A percentile compares a stretch with the other conserved stretches of the same genome.
Evolutionary conservation across 1,284 basidiomycete species (phyloP).

Genomic region (Naganishia albida): DNA sequence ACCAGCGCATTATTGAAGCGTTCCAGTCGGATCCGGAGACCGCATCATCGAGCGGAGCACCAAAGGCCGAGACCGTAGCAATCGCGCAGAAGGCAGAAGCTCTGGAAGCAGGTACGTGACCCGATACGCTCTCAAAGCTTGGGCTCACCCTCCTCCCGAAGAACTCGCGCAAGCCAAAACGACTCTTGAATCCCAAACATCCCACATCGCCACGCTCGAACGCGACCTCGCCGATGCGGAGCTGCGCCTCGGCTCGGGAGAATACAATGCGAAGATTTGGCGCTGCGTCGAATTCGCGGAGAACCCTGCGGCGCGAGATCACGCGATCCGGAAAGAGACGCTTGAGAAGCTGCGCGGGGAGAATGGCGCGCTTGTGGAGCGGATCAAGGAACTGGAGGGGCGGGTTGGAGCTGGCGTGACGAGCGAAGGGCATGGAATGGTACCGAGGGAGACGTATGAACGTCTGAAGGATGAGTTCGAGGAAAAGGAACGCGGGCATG

Average conservation of each 20-base stretch:
- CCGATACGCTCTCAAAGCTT: background rate
- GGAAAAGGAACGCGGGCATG: constrained; percentile 55
- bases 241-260: constrained; percentile 56
- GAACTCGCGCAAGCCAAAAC: constrained; percentile 28
- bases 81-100: constrained; percentile 10
- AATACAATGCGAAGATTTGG: constrained; percentile 56
- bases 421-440: constrained; percentile 39
- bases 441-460: constrained; percentile 56
- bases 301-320: constrained; percentile 57
- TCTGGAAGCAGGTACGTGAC: constrained; percentile 24
- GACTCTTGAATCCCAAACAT: background rate
- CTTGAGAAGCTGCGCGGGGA: constrained; percentile 57
- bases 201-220: constrained; percentile 43
- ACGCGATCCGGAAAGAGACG: constrained; percentile 55
- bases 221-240: constrained; percentile 47
- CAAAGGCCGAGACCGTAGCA: constrained; percentile 19
- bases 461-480: constrained; percentile 53
- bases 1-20: constrained; percentile 28
- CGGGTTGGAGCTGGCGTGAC: constrained; percentile 26
- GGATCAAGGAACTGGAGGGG: constrained; percentile 44
- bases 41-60: constrained; percentile 22
- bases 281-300: constrained; percentile 55
- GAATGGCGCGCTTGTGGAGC: constrained; percentile 56
- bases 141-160: background rate
- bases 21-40: constrained; percentile 28